These are phyloP conservation scores for Cinnamomum micranthum DNA, from an alignment of 164 flowering plant genomes.

Conservation along the genomic window DNA sequence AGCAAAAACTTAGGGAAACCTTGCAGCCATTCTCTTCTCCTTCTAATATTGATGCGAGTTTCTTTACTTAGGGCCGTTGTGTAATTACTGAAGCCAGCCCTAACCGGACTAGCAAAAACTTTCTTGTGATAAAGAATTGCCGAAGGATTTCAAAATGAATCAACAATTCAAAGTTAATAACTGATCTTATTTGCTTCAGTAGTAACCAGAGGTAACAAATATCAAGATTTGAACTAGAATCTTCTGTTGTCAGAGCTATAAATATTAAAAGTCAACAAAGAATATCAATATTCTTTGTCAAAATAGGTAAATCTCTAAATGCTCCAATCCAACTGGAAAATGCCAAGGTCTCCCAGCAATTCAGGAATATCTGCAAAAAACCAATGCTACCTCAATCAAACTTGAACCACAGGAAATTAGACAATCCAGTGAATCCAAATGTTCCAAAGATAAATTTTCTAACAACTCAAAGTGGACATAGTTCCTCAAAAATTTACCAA, in stretches of 20 bases:
- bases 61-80: constrained; percentile 34
- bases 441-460: not conserved
- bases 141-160: not conserved
- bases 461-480: not conserved
- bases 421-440: not conserved
- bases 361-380: not conserved
- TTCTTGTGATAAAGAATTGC: not conserved
- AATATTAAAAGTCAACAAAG: not conserved
- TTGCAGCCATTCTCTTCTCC: constrained; percentile 25
- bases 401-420: not conserved
- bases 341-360: not conserved
- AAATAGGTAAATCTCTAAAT: not conserved
- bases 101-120: constrained; percentile 28
- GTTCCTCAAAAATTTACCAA: not conserved
- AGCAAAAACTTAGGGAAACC: constrained; percentile 34
- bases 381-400: not conserved
- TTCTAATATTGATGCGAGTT: constrained; percentile 16
- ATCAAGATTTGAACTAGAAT: not conserved
- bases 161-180: not conserved
- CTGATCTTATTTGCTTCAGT: not conserved
- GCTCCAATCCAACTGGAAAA: not conserved
- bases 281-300: not conserved
- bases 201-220: not conserved
- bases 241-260: not conserved
- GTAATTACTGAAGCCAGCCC: constrained; percentile 32